A percentile compares a stretch with the other conserved stretches of the same genome.
Evolutionary conservation across 176 grass and related monocot species (phyloP).

Genomic region (Carex scoparia): DNA sequence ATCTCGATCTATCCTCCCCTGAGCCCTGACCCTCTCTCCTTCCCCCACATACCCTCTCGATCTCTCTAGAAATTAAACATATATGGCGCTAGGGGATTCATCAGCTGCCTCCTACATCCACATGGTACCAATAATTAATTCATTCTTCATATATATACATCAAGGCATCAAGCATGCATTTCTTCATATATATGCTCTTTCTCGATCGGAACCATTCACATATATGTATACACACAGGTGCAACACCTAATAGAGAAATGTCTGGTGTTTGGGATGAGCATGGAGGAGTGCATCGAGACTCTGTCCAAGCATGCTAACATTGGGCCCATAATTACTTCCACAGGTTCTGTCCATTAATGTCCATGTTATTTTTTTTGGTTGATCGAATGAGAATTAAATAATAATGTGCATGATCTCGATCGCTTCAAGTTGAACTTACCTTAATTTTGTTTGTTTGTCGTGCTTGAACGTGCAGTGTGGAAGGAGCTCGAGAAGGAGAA

Average conservation of each 20-base stretch:
- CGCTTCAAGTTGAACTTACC: neutral
- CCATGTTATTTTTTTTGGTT: neutral
- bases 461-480: slow-evolving; percentile 41
- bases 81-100: slow-evolving; percentile 40
- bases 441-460: neutral
- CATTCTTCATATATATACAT: neutral
- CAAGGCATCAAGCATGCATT: neutral
- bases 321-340: slow-evolving; percentile 59
- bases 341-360: slow-evolving; percentile 25
- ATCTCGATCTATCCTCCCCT: too few relatives aligned
- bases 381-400: neutral
- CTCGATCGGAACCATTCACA: neutral
- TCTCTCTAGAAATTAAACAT: neutral
- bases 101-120: slow-evolving; percentile 66
- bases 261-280: slow-evolving; percentile 76
- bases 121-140: slow-evolving; percentile 33
- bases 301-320: slow-evolving; percentile 64
- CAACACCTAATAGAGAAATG: slow-evolving; percentile 86
- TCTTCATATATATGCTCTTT: neutral
- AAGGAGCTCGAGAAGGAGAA: slow-evolving; percentile 93
- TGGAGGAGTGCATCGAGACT: slow-evolving; percentile 83
- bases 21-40: neutral
- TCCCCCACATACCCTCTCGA: neutral
- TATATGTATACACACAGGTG: slow-evolving; percentile 27
- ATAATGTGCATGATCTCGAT: neutral